phyloP scores from a whole-genome alignment of 2,329 filamentous ascomycete species.

The Aspergillus texensis region DNA sequence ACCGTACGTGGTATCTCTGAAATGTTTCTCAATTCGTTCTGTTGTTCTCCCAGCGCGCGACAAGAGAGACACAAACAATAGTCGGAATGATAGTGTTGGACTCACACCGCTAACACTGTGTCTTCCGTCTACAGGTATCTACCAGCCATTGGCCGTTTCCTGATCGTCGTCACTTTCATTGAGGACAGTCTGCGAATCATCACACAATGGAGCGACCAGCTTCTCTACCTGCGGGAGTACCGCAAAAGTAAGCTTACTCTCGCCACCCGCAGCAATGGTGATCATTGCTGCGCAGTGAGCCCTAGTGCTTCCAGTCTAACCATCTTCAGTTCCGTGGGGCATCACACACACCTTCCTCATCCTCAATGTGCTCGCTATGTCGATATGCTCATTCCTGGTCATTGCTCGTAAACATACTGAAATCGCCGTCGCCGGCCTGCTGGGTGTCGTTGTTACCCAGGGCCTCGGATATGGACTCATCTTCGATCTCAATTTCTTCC shows the following conservation, averaged over 20 bases:
- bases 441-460: constrained; percentile 88
- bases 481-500: constrained; percentile 99
- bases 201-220: constrained; percentile 96
- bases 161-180: constrained; percentile 97
- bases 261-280: neutral
- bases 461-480: constrained; percentile 96
- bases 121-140: constrained; percentile 69
- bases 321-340: constrained; percentile 72
- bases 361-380: constrained; percentile 86
- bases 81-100: constrained; percentile 18
- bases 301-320: constrained; percentile 20
- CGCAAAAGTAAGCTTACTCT: constrained; percentile 73
- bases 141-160: constrained; percentile 90
- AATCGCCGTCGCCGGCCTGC: constrained; percentile 86
- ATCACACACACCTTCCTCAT: constrained; percentile 93
- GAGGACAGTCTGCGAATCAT: constrained; percentile 95
- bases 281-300: neutral
- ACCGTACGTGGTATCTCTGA: constrained; percentile 67
- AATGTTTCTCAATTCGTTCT: constrained; percentile 2
- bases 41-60: neutral
- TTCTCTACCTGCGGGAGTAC: constrained; percentile 90
- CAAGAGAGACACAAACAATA: neutral
- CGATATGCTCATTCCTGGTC: constrained; percentile 77
- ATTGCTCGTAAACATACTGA: constrained; percentile 92
- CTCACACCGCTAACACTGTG: constrained; percentile 31